A percentile compares a stretch with the other conserved stretches of the same genome.
Evolutionary conservation across 495 filamentous ascomycete species (phyloP).

Genomic region (Chaetomium cochliodes): DNA sequence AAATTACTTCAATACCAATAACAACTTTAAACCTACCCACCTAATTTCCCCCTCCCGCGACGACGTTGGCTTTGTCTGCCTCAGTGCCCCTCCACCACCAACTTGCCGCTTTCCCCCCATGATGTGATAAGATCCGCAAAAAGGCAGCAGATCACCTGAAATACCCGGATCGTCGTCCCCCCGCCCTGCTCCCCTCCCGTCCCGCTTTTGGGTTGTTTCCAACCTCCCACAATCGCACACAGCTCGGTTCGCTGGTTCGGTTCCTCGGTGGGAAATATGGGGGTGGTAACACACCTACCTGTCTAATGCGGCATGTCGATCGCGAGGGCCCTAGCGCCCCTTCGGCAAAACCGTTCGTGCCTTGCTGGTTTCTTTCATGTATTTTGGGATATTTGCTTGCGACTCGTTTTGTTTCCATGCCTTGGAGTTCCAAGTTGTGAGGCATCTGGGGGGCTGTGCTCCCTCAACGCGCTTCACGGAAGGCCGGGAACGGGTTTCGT

Average conservation of each 20-base stretch:
- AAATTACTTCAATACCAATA: no score
- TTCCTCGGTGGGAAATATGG: background rate
- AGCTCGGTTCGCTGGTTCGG: background rate
- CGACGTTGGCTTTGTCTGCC: background rate
- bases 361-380: background rate
- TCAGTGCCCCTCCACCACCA: background rate
- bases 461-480: background rate
- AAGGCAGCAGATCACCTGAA: constrained; percentile 1
- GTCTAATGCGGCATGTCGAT: no score
- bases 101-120: background rate
- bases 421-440: background rate
- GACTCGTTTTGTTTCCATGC: no score
- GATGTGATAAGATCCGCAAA: background rate
- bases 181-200: background rate
- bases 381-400: background rate
- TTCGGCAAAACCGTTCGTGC: background rate
- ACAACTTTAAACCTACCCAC: background rate
- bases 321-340: background rate
- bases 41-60: no score
- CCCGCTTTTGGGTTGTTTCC: background rate
- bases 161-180: constrained; percentile 2
- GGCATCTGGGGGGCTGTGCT: constrained; percentile 4
- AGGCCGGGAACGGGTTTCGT: background rate
- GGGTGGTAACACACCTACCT: background rate
- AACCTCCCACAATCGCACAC: background rate